Evolutionary conservation across 1,139 yeast genomes (phyloP).

Genomic region (Candida mesenterica): DNA sequence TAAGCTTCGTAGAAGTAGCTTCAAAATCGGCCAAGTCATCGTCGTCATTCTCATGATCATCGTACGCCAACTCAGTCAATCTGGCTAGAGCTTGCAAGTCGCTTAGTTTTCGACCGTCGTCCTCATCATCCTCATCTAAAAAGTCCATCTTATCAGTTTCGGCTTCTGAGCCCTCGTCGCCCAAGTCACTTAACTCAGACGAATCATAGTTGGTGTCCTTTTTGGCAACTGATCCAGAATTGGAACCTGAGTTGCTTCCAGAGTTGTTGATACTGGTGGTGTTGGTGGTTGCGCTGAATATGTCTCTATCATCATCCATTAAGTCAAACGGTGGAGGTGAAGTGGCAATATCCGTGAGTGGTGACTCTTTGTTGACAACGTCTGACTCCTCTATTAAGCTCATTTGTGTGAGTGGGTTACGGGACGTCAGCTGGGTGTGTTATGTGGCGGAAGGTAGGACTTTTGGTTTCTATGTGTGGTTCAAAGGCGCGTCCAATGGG

Average conservation of each 20-base stretch:
- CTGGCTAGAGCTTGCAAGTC: conserved; percentile 42
- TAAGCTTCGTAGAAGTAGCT: too few relatives aligned
- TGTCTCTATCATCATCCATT: conserved; percentile 12
- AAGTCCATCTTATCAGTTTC: conserved; percentile 77
- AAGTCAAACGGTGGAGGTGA: conserved; percentile 40
- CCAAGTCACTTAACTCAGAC: conserved; percentile 54
- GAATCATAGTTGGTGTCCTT: conserved; percentile 31
- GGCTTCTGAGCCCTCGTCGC: conserved; percentile 70
- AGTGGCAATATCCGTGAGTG: conserved; percentile 41
- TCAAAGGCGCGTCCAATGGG: too few relatives aligned
- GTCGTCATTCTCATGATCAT: background rate
- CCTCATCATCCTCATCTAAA: conserved; percentile 36
- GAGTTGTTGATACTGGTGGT: conserved; percentile 5
- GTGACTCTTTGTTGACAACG: conserved; percentile 25
- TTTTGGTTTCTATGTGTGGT: too few relatives aligned
- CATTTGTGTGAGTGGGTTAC: background rate
- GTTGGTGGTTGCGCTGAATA: background rate
- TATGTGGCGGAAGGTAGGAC: too few relatives aligned
- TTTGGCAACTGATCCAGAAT: conserved; percentile 16
- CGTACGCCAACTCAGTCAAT: conserved; percentile 37
- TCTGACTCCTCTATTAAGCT: background rate
- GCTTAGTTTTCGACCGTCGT: conserved; percentile 26
- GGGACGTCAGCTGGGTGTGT: too few relatives aligned
- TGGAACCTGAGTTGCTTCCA: conserved; percentile 12
- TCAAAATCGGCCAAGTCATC: background rate